phyloP scores from a whole-genome alignment of 2,329 filamentous ascomycete genomes.

The Amesomyces nigricolor region DNA sequence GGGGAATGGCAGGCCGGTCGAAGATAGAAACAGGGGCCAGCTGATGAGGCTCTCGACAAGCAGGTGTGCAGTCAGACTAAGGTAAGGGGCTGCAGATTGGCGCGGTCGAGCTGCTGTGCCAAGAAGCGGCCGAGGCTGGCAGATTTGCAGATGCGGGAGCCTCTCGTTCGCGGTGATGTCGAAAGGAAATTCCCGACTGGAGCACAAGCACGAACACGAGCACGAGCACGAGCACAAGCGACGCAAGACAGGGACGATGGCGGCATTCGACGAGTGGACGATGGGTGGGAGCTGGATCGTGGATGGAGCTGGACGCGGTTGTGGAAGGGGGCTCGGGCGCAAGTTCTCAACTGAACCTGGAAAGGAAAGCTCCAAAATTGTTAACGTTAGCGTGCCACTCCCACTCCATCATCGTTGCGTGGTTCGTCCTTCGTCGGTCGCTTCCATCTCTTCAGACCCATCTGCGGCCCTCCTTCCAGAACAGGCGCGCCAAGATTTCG shows the following conservation, averaged over 20 bases:
- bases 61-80: too few species aligned
- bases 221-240: not conserved
- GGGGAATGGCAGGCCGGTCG: too few species aligned
- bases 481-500: conserved; percentile 8
- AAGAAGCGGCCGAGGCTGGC: not conserved
- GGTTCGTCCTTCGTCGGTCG: not conserved
- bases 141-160: not conserved
- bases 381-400: conserved; percentile 16
- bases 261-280: not conserved
- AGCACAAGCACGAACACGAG: not conserved
- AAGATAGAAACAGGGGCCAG: not conserved
- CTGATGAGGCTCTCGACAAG: too few species aligned
- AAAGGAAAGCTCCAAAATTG: conserved; percentile 17
- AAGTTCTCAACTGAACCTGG: too few species aligned
- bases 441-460: not conserved
- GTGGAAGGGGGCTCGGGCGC: conserved; percentile 12
- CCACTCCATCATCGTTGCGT: not conserved
- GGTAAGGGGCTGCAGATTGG: too few species aligned
- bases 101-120: too few species aligned
- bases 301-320: conserved; percentile 11
- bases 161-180: too few species aligned
- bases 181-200: not conserved
- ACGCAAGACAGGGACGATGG: not conserved
- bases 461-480: conserved; percentile 9
- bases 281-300: not conserved